Evolutionary conservation across 1,284 basidiomycete genomes (phyloP).

Genomic region (Austroboletus novae-zelandiae): DNA sequence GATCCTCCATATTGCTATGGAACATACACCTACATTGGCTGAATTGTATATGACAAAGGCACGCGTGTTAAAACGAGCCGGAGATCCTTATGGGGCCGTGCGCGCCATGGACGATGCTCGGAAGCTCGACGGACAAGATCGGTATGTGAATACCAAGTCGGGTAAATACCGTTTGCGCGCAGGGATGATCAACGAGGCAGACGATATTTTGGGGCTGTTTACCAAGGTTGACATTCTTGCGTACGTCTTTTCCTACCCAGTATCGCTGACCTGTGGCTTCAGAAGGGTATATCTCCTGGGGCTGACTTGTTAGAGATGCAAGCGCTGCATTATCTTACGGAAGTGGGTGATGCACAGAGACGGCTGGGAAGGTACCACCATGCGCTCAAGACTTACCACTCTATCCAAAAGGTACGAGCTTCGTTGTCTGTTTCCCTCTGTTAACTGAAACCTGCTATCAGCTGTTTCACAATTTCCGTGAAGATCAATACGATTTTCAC

Average conservation of each 20-base stretch:
- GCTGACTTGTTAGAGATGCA: slow-evolving; percentile 96
- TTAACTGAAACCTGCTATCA: slow-evolving; percentile 27
- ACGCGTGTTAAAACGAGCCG: slow-evolving; percentile 84
- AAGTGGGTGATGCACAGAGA: slow-evolving; percentile 76
- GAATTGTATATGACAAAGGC: slow-evolving; percentile 88
- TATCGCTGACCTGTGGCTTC: slow-evolving; percentile 10
- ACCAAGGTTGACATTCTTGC: slow-evolving; percentile 64
- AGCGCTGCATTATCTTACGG: slow-evolving; percentile 83
- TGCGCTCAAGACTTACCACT: slow-evolving; percentile 86
- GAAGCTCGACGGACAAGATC: slow-evolving; percentile 88
- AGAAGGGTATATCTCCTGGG: slow-evolving; percentile 85
- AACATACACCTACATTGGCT: slow-evolving; percentile 92
- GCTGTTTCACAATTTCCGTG: slow-evolving; percentile 87
- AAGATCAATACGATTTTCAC: slow-evolving; percentile 99
- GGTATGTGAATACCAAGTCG: slow-evolving; percentile 93
- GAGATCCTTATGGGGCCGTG: slow-evolving; percentile 78
- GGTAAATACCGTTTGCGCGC: slow-evolving; percentile 91
- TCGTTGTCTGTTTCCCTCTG: slow-evolving; percentile 9
- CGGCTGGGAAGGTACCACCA: slow-evolving; percentile 69
- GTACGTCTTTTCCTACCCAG: background rate
- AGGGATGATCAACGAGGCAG: slow-evolving; percentile 75
- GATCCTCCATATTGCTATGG: slow-evolving; percentile 65
- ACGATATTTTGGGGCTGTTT: slow-evolving; percentile 75
- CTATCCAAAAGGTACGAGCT: slow-evolving; percentile 64
- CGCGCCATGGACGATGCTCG: slow-evolving; percentile 81